Evolutionary conservation across 169 alveolate genomes (phyloP).

Genomic region (Eimeria zaria): DNA sequence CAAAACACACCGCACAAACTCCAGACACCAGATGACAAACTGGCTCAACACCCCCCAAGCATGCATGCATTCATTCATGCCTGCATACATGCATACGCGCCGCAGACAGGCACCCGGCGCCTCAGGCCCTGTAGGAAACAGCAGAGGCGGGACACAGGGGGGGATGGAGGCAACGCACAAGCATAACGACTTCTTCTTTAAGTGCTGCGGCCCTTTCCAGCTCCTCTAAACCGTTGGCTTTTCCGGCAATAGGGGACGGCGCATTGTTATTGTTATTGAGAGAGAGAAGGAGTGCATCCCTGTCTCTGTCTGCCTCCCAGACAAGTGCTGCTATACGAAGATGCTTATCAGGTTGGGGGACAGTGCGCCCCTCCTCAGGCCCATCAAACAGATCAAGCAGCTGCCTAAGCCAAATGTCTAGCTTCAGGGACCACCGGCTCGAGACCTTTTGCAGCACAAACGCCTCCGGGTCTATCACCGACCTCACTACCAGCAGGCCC

Average conservation of each 20-base stretch:
- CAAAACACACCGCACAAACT: neutral
- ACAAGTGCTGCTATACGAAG: conserved; percentile 31
- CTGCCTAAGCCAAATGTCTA: conserved; percentile 73
- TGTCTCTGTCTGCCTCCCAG: conserved; percentile 63
- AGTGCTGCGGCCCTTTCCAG: conserved; percentile 38
- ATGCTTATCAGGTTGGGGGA: conserved; percentile 35
- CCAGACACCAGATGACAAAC: neutral
- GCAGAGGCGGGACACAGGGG: neutral
- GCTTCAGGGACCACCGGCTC: conserved; percentile 37
- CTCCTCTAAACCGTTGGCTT: neutral
- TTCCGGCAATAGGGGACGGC: neutral
- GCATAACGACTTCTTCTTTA: conserved; percentile 25
- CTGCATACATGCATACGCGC: neutral
- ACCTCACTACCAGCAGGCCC: conserved; percentile 34
- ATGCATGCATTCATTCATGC: neutral
- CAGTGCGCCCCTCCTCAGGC: conserved; percentile 14
- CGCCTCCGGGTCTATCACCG: conserved; percentile 16
- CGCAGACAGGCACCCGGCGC: neutral
- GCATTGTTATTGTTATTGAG: neutral
- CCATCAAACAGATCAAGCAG: conserved; percentile 48
- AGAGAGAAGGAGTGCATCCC: neutral
- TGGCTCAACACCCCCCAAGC: neutral
- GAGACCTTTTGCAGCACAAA: neutral
- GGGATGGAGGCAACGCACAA: neutral
- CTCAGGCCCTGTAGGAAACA: neutral